Base-by-base conservation (phyloP, 164 flowering plant genomes). In the Euptelea pleiosperma region DNA sequence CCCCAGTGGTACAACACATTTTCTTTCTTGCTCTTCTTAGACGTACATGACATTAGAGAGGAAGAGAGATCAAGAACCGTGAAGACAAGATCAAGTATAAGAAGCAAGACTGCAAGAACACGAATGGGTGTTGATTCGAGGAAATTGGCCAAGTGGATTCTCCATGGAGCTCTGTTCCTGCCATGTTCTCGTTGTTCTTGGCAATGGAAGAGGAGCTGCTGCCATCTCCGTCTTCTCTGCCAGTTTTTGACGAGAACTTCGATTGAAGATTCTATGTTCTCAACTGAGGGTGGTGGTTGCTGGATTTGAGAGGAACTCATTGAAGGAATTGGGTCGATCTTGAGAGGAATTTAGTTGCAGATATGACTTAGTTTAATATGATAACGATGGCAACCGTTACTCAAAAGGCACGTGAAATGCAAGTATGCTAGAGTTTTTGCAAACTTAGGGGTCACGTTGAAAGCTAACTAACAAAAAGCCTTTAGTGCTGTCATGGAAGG, bases 61-160 rank as follows among this genome's bases (percentile, higher is more conserved):
- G 79, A 71, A 1, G 91, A 77, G 48, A 85, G 83, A 54, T 85
- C 88, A 11, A 76, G 67, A 35, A 72, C 42, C 0, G 82, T 76
- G 45, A 82, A 15, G 46, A 71, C 44, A 19, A 82, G 77, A 58
- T 85, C 88, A 0, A 65, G 6, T 11, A 75, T 53, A 34, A 85
- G 84, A 33, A 85, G 71, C 0, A 33, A 45, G 36, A 85, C 52
- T 8, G 79, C 14, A 37, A 74, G 1, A 0, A 69, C 34, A 18
- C 33, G 80, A 30, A 70, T 31, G 2, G 67, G 61, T 9, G 57
- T 76, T 43, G 91, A 85, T 45, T 85, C 82, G 5, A 85, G 70
- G 62, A 85, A 51, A 3, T 63, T 60, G 54, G 66, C 66, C n/a
- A 82, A 55, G 22, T 63, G 57, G 39, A 50, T 59, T 66, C 85